A percentile compares a stretch with the other conserved stretches of the same genome.
These are phyloP conservation scores for Blastobotrys proliferans DNA, from an alignment of 1,139 yeast species.

Conservation along the genomic window DNA sequence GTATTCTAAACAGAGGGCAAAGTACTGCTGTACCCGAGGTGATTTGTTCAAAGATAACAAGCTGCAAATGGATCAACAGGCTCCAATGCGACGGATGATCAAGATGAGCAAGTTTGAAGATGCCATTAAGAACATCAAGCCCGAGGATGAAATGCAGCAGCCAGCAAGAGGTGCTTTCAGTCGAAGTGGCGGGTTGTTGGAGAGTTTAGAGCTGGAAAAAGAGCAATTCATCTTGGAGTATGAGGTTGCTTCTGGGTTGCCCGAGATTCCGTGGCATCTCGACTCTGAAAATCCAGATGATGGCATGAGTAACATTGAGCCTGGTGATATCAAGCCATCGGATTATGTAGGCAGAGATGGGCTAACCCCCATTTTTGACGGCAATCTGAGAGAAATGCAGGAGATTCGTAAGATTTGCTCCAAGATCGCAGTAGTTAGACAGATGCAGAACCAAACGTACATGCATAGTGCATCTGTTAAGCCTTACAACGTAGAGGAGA, in stretches of 20 bases:
- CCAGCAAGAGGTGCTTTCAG: conserved; percentile 13
- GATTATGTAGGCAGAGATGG: conserved; percentile 46
- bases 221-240: conserved; percentile 77
- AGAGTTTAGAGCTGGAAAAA: conserved; percentile 51
- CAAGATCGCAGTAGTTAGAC: conserved; percentile 82
- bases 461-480: conserved; percentile 71
- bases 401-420: conserved; percentile 84
- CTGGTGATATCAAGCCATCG: conserved; percentile 40
- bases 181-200: conserved; percentile 25
- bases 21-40: conserved; percentile 66
- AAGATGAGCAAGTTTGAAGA: conserved; percentile 34
- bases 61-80: conserved; percentile 63
- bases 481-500: conserved; percentile 59
- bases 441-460: conserved; percentile 82
- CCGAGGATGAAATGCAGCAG: conserved; percentile 25
- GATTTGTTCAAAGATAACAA: conserved; percentile 56
- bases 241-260: conserved; percentile 77
- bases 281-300: conserved; percentile 44
- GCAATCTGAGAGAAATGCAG: conserved; percentile 76
- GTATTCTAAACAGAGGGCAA: conserved; percentile 76
- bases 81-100: conserved; percentile 40
- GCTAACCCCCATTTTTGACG: conserved; percentile 54
- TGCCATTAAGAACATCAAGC: conserved; percentile 20
- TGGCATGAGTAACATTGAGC: conserved; percentile 30
- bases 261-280: conserved; percentile 48